Evolutionary conservation across 2,329 filamentous ascomycete genomes (phyloP).

Genomic region (Blumeriella jaapii): DNA sequence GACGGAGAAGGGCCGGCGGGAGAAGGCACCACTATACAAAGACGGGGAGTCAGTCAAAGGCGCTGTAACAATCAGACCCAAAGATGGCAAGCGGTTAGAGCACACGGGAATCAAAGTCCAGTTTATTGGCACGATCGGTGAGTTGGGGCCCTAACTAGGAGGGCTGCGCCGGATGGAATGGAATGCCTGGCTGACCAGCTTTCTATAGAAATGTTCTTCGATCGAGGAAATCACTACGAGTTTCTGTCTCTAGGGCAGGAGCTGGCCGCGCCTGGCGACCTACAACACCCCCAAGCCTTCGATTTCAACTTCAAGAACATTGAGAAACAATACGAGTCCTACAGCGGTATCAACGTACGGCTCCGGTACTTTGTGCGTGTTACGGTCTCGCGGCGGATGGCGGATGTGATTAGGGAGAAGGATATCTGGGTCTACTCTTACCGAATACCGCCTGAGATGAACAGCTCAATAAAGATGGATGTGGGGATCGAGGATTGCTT

Average conservation of each 20-base stretch:
- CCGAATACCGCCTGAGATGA: constrained; percentile 94
- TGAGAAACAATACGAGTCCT: constrained; percentile 99
- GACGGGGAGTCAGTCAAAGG: constrained; percentile 98
- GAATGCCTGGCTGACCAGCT: constrained; percentile 2
- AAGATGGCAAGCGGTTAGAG: constrained; percentile 95
- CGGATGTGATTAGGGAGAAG: constrained; percentile 96
- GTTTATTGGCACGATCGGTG: constrained; percentile 97
- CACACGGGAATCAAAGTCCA: constrained; percentile 99
- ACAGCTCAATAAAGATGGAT: constrained; percentile 99
- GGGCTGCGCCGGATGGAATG: not conserved
- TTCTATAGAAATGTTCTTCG: constrained; percentile 91
- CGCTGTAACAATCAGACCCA: constrained; percentile 85
- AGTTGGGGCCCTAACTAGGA: constrained; percentile 16
- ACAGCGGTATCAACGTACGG: constrained; percentile 99
- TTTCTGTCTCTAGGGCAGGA: constrained; percentile 96
- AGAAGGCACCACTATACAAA: constrained; percentile 94
- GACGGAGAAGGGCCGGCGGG: constrained; percentile 93
- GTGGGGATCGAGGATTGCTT: constrained; percentile 98
- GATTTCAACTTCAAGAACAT: constrained; percentile 99
- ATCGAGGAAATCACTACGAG: constrained; percentile 97
- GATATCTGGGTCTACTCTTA: constrained; percentile 99
- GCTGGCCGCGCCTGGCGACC: constrained; percentile 89
- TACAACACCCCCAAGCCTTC: constrained; percentile 97
- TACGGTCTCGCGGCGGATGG: constrained; percentile 92
- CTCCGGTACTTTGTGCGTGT: constrained; percentile 96